Evolutionary conservation across 768 basidiomycete species (phyloP).

Genomic region (Auriscalpium microsporum): DNA sequence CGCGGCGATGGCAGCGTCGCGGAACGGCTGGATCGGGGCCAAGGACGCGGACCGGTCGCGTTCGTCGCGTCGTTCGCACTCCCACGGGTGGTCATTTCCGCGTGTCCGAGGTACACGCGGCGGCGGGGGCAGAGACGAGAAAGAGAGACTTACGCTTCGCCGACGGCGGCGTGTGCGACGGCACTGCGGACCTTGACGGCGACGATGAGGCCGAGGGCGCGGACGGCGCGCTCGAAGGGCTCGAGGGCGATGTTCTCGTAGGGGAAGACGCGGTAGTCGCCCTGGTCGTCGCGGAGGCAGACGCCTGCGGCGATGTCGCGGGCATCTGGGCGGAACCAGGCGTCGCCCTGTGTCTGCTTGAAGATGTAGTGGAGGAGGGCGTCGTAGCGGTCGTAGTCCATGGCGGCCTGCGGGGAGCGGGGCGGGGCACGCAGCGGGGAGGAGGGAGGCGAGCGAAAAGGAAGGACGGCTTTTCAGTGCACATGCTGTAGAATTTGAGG

Average conservation of each 20-base stretch:
- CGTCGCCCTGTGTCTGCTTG: slow-evolving; percentile 42
- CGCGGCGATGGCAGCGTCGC: no score
- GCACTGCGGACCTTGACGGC: slow-evolving; percentile 45
- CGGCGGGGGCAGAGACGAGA: no score
- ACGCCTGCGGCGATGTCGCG: slow-evolving; percentile 39
- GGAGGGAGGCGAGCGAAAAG: background rate
- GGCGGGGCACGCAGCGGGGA: background rate
- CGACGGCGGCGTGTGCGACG: slow-evolving; percentile 42
- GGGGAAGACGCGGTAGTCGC: slow-evolving; percentile 47
- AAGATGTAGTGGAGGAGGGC: slow-evolving; percentile 36
- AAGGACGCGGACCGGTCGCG: no score
- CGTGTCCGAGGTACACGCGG: background rate
- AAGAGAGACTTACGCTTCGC: slow-evolving; percentile 31
- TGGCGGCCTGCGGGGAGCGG: slow-evolving; percentile 8
- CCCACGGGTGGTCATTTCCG: background rate
- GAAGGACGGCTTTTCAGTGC: background rate
- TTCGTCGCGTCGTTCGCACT: background rate
- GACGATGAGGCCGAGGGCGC: slow-evolving; percentile 45
- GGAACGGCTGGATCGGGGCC: no score
- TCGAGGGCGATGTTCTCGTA: slow-evolving; percentile 44
- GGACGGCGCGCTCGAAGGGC: slow-evolving; percentile 47
- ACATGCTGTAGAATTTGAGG: no score
- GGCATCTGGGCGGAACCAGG: slow-evolving; percentile 46
- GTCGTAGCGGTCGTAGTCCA: slow-evolving; percentile 36
- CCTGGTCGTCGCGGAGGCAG: slow-evolving; percentile 39